A percentile compares a stretch with the other conserved stretches of the same genome.
These are phyloP conservation scores for Arabidopsis arenosa DNA, from an alignment of 345 rosid species.

Conservation along the genomic window DNA sequence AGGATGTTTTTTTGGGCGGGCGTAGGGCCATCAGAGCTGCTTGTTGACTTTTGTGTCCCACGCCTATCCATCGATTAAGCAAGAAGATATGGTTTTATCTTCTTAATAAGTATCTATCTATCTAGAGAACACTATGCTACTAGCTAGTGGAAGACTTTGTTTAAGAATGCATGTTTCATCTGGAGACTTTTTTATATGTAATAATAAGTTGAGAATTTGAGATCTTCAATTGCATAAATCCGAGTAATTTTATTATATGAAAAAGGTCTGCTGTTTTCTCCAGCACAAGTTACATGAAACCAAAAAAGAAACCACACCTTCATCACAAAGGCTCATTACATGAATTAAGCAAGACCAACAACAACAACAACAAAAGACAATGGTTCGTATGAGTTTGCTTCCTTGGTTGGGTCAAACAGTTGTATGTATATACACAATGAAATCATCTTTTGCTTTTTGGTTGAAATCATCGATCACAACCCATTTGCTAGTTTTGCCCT, in stretches of 20 bases:
- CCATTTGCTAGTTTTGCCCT: constrained; percentile 60
- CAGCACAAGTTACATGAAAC: constrained; percentile 37
- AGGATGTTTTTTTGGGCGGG: background rate
- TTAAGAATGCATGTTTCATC: constrained; percentile 3
- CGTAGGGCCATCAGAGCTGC: background rate
- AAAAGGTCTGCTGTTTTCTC: constrained; percentile 27
- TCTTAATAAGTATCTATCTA: background rate
- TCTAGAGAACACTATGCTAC: background rate
- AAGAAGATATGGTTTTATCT: background rate
- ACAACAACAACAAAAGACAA: constrained; percentile 7
- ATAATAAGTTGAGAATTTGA: background rate
- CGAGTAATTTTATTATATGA: constrained; percentile 20
- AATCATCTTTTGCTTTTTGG: constrained; percentile 19
- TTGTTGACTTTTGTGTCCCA: constrained; percentile 14
- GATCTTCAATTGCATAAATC: background rate
- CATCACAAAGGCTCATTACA: constrained; percentile 32
- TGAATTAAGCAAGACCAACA: constrained; percentile 25
- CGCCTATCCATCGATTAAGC: background rate
- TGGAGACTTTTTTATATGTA: background rate
- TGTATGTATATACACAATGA: constrained; percentile 38
- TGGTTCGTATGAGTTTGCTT: constrained; percentile 11
- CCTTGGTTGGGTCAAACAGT: constrained; percentile 25
- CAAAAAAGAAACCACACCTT: constrained; percentile 30
- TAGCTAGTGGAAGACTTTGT: background rate
- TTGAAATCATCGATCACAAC: constrained; percentile 19